These are phyloP conservation scores for Platanthera guangdongensis DNA, from an alignment of 106 monocot genomes.

Conservation along the genomic window DNA sequence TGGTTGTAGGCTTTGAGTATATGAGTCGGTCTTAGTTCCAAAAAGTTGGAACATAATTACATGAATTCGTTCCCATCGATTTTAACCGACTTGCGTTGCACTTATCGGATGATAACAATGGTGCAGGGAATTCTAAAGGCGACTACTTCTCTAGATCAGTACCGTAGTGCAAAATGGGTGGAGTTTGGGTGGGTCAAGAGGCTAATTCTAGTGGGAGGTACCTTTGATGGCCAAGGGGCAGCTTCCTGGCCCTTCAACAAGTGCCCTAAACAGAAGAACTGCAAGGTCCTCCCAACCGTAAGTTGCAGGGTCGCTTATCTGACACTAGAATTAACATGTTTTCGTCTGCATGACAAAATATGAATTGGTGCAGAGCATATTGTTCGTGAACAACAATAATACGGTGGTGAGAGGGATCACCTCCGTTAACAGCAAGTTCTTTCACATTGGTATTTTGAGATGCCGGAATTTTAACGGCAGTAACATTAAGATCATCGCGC, in stretches of 20 bases:
- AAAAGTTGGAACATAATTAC: too few species aligned
- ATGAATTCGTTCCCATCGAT: too few species aligned
- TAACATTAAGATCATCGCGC: constrained; percentile 33
- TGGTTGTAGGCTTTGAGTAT: too few species aligned
- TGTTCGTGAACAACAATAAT: constrained; percentile 20
- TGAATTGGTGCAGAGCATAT: constrained; percentile 25
- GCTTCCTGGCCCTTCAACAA: constrained; percentile 61
- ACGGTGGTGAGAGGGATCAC: constrained; percentile 24
- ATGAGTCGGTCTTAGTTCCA: too few species aligned
- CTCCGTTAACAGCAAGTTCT: constrained; percentile 14
- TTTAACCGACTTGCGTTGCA: too few species aligned
- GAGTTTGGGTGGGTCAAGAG: constrained; percentile 41
- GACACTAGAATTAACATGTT: too few species aligned
- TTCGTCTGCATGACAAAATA: too few species aligned
- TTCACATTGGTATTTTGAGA: constrained; percentile 30
- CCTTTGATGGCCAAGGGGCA: constrained; percentile 66
- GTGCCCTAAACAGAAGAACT: constrained; percentile 51
- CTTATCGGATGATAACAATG: too few species aligned
- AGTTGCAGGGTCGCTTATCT: neutral
- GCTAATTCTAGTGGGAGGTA: constrained; percentile 46
- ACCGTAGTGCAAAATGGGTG: constrained; percentile 41
- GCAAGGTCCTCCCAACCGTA: constrained; percentile 79
- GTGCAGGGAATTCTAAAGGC: constrained; percentile 52
- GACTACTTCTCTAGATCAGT: constrained; percentile 34
- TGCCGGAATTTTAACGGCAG: constrained; percentile 21